phyloP scores from a whole-genome alignment of 495 filamentous ascomycete genomes.

The Trichocladium uniseriatum region DNA sequence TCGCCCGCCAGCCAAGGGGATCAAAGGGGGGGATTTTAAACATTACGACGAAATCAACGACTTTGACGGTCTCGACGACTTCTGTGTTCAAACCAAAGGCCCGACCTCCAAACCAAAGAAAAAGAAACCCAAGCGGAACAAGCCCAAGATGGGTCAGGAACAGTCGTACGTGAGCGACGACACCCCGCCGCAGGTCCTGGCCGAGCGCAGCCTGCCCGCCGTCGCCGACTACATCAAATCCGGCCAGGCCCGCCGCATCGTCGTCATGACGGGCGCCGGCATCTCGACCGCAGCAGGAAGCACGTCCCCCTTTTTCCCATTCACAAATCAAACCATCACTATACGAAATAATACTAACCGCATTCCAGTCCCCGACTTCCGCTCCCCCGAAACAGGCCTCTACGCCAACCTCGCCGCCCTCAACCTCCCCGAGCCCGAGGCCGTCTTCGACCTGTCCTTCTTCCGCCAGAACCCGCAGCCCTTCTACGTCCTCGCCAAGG shows the following conservation, averaged over 20 bases:
- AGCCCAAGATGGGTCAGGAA: constrained; percentile 38
- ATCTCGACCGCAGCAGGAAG: constrained; percentile 52
- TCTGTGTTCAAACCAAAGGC: constrained; percentile 13
- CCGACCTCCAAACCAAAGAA: constrained; percentile 15
- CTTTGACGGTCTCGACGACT: constrained; percentile 14
- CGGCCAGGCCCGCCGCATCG: constrained; percentile 55
- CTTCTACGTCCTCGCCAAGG: constrained; percentile 84
- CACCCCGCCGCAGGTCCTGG: constrained; percentile 53
- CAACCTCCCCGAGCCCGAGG: constrained; percentile 69
- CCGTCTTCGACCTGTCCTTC: constrained; percentile 77
- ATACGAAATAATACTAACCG: no score
- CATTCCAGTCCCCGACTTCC: constrained; percentile 68
- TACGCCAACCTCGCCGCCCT: constrained; percentile 79
- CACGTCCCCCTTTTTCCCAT: no score
- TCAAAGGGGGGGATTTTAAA: constrained; percentile 9
- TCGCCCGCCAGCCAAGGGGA: constrained; percentile 11
- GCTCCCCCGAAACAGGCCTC: constrained; percentile 64
- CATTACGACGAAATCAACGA: constrained; percentile 8
- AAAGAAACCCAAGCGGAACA: constrained; percentile 16
- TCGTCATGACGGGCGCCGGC: constrained; percentile 68
- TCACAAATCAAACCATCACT: no score
- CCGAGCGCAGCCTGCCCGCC: constrained; percentile 55
- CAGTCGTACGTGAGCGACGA: constrained; percentile 51
- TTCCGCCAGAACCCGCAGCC: constrained; percentile 77
- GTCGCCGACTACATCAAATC: constrained; percentile 69